A percentile compares a stretch with the other conserved stretches of the same genome.
Conservation (phyloP, 306 rosid genomes). For the Citrullus mucosospermus region DNA sequence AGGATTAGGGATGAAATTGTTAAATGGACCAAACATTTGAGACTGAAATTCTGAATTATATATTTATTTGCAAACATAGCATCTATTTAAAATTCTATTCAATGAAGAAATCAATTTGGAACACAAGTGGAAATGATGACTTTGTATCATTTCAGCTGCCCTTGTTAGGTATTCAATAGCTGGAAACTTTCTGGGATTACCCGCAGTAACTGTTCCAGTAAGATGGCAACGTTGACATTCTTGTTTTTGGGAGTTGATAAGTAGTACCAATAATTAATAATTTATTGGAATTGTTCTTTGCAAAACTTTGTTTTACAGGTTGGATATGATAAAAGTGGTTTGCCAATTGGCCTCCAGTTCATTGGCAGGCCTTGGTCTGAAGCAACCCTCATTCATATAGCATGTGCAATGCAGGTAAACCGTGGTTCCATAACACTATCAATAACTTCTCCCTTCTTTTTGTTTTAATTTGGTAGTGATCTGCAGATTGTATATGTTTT, state of each 20-base stretch:
- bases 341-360: constrained; percentile 95
- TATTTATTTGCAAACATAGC: background rate
- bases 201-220: constrained; percentile 82
- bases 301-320: constrained; percentile 26
- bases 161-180: constrained; percentile 74
- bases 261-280: background rate
- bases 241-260: background rate
- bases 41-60: background rate
- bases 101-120: background rate
- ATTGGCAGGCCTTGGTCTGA: constrained; percentile 93
- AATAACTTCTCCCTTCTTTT: background rate
- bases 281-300: background rate
- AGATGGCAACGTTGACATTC: constrained; percentile 2
- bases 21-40: background rate
- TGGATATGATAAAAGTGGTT: constrained; percentile 65
- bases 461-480: background rate
- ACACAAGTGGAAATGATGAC: background rate
- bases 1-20: background rate
- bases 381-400: constrained; percentile 66
- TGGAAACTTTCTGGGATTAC: constrained; percentile 90
- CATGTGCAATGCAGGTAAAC: constrained; percentile 64
- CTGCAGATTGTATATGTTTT: background rate
- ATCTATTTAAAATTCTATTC: background rate
- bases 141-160: constrained; percentile 49
- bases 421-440: background rate